phyloP scores from a whole-genome alignment of 306 rosid species.

The Quercus gilva region DNA sequence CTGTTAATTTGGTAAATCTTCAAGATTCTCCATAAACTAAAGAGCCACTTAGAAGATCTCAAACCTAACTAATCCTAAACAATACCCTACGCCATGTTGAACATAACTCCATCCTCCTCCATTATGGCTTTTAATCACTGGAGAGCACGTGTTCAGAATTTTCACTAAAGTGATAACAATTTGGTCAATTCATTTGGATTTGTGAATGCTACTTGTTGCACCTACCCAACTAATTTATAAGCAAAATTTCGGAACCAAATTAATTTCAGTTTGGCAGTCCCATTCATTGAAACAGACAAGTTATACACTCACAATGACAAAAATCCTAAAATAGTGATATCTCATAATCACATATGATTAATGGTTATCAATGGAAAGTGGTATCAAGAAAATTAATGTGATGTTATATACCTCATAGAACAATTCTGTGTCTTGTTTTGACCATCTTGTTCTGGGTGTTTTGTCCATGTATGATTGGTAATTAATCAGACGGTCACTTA shows the following conservation, averaged over 20 bases:
- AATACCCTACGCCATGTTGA: background rate
- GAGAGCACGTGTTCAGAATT: background rate
- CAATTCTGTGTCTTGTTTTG: conserved; percentile 71
- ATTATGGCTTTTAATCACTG: background rate
- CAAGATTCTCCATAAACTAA: background rate
- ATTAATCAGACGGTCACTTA: conserved; percentile 41
- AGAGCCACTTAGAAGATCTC: background rate
- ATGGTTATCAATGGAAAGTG: background rate
- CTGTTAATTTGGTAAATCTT: background rate
- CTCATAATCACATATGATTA: background rate
- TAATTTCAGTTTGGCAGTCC: background rate
- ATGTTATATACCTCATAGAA: conserved; percentile 62
- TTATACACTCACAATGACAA: background rate
- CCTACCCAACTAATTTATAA: background rate
- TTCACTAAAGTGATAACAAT: background rate
- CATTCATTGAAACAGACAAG: background rate
- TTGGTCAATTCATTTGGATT: background rate
- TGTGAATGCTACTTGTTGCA: background rate
- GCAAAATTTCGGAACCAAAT: background rate
- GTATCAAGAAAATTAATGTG: background rate
- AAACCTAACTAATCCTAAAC: background rate
- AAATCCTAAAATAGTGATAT: background rate
- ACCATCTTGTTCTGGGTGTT: conserved; percentile 72
- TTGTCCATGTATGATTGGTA: conserved; percentile 77
- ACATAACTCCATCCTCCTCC: background rate